These are phyloP conservation scores for Trypanosoma melophagium DNA, from an alignment of 208 protist species.

Conservation along the genomic window DNA sequence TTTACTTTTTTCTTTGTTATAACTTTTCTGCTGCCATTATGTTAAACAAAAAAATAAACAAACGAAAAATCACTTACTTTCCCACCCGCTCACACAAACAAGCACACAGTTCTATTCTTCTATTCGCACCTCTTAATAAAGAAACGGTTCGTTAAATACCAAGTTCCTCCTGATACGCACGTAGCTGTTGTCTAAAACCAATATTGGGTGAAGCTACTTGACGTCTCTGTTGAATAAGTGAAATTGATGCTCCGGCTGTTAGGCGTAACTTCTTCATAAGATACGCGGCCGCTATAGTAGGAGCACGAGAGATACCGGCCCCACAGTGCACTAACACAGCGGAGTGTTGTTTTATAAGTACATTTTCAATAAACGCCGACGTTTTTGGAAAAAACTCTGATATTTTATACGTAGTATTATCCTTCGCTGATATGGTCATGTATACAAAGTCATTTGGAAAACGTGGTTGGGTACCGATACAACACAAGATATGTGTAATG, in stretches of 20 bases:
- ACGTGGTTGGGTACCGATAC: slow-evolving; percentile 47
- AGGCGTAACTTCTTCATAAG: slow-evolving; percentile 71
- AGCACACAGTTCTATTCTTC: no score
- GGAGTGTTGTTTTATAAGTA: slow-evolving; percentile 40
- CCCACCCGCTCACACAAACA: no score
- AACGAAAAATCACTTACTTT: no score
- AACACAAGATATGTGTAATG: slow-evolving; percentile 79
- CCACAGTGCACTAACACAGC: slow-evolving; percentile 83
- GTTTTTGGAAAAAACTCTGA: slow-evolving; percentile 46
- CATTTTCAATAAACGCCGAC: slow-evolving; percentile 77
- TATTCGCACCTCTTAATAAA: no score
- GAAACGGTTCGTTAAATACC: no score
- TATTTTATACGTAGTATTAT: slow-evolving; percentile 54
- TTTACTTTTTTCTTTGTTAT: background rate
- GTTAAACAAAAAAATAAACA: no score
- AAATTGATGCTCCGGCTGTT: slow-evolving; percentile 44
- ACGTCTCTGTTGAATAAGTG: slow-evolving; percentile 48
- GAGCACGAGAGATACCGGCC: slow-evolving; percentile 79
- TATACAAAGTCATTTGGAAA: slow-evolving; percentile 72
- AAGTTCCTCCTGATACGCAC: slow-evolving; percentile 32
- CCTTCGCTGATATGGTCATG: slow-evolving; percentile 45
- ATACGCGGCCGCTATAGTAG: slow-evolving; percentile 72
- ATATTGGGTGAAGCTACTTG: slow-evolving; percentile 61
- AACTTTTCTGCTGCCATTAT: slow-evolving; percentile 13
- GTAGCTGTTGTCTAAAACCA: slow-evolving; percentile 66